These are phyloP conservation scores for Fusarium austroafricanum DNA, from an alignment of 2,329 filamentous ascomycete genomes.

Conservation along the genomic window DNA sequence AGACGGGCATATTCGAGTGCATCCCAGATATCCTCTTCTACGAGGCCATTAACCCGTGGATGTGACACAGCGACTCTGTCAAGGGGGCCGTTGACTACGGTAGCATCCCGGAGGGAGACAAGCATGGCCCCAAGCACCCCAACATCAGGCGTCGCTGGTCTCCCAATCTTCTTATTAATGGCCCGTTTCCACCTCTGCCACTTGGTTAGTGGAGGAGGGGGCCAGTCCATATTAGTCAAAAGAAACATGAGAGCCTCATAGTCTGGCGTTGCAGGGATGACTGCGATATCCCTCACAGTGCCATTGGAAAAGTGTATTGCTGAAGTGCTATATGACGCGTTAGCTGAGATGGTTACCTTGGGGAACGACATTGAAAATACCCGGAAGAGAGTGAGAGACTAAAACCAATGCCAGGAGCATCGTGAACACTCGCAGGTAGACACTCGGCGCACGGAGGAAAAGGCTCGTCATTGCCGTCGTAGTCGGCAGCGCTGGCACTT, in stretches of 20 bases:
- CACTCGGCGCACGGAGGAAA: not conserved
- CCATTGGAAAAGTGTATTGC: not conserved
- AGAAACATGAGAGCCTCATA: slow-evolving; percentile 16
- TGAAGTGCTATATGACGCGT: not conserved
- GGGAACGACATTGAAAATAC: not conserved
- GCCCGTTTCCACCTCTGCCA: slow-evolving; percentile 2
- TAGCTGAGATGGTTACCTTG: not conserved
- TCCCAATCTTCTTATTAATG: slow-evolving; percentile 19
- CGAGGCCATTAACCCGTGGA: not conserved
- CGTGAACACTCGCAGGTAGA: not conserved
- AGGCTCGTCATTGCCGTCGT: not conserved
- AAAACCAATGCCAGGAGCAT: not conserved
- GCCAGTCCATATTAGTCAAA: not conserved
- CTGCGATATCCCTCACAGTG: not conserved
- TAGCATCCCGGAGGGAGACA: not conserved
- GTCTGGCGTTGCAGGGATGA: not conserved
- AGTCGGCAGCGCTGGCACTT: not conserved
- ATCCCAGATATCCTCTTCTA: not conserved
- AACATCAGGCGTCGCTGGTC: slow-evolving; percentile 6
- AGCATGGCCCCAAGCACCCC: not conserved
- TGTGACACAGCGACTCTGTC: not conserved
- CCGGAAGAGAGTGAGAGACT: not conserved
- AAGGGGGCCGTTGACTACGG: not conserved
- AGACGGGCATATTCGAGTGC: not conserved
- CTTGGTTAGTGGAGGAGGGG: not conserved